Percentiles rank a stretch among this genome's conserved stretches.
Evolutionary conservation across 495 filamentous ascomycete species (phyloP).

Genomic region (Aspergillus heteromorphus): DNA sequence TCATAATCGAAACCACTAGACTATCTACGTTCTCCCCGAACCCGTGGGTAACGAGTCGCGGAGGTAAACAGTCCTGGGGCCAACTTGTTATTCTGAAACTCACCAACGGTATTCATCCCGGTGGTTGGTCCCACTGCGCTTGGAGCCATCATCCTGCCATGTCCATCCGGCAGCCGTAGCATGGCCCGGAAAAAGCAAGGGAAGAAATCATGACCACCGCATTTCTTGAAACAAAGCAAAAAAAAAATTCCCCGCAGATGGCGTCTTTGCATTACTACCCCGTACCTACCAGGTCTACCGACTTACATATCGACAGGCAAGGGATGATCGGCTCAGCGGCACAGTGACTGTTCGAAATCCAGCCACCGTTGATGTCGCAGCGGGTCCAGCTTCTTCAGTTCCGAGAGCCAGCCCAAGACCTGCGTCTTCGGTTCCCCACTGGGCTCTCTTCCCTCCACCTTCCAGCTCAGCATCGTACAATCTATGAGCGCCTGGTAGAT

Average conservation of each 20-base stretch:
- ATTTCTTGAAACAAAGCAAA: background rate
- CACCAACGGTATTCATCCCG: background rate
- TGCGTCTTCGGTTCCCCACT: conserved; percentile 38
- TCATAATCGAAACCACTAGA: too few relatives aligned
- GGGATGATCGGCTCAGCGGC: conserved; percentile 11
- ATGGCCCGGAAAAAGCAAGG: background rate
- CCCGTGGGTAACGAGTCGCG: background rate
- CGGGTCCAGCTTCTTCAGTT: conserved; percentile 62
- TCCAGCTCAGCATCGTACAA: conserved; percentile 38
- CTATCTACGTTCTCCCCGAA: background rate
- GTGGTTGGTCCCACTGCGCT: background rate
- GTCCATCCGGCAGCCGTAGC: background rate
- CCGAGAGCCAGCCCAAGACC: conserved; percentile 55
- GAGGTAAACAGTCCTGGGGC: background rate
- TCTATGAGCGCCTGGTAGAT: conserved; percentile 74
- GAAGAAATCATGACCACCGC: background rate
- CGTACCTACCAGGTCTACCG: too few relatives aligned
- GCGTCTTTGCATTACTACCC: background rate
- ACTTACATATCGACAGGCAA: conserved; percentile 1
- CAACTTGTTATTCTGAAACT: conserved; percentile 5
- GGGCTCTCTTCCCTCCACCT: conserved; percentile 29
- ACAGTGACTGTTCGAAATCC: conserved; percentile 47
- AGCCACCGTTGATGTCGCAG: conserved; percentile 64
- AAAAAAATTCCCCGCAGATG: background rate
- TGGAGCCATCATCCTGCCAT: background rate